phyloP scores from a whole-genome alignment of 768 basidiomycete genomes.

The Kockovaella imperatae region DNA sequence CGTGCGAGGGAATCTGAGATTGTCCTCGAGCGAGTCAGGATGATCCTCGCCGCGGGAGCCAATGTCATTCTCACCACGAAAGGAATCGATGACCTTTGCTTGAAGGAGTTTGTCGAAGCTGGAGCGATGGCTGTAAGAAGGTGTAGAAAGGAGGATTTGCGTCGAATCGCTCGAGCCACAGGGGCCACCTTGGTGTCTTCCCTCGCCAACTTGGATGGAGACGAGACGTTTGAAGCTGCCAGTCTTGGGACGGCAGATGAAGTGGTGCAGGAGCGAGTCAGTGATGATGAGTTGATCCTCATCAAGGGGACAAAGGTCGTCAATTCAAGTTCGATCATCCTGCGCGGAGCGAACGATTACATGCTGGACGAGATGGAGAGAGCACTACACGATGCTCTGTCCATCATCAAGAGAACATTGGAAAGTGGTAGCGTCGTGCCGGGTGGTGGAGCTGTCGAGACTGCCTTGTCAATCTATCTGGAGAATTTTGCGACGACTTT shows the following conservation, averaged over 20 bases:
- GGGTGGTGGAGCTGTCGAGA: slow-evolving; percentile 95
- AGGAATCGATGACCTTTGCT: slow-evolving; percentile 93
- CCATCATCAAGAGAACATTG: slow-evolving; percentile 89
- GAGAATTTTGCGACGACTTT: slow-evolving; percentile 98
- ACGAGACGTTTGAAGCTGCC: slow-evolving; percentile 90
- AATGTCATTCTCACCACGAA: slow-evolving; percentile 97
- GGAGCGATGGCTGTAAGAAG: slow-evolving; percentile 97
- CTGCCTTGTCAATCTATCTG: slow-evolving; percentile 89
- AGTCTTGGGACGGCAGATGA: slow-evolving; percentile 90
- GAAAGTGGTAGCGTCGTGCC: slow-evolving; percentile 95
- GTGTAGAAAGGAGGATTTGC: slow-evolving; percentile 94
- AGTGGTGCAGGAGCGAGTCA: slow-evolving; percentile 91
- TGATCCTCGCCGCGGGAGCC: slow-evolving; percentile 90
- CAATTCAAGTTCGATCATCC: slow-evolving; percentile 80
- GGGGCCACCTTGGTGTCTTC: slow-evolving; percentile 88
- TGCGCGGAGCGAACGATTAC: slow-evolving; percentile 96
- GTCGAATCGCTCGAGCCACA: slow-evolving; percentile 92
- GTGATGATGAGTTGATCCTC: slow-evolving; percentile 96
- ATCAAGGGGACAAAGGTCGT: slow-evolving; percentile 97
- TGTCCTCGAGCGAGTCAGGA: slow-evolving; percentile 86
- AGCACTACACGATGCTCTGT: slow-evolving; percentile 85
- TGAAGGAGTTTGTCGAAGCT: slow-evolving; percentile 98
- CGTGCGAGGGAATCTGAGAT: slow-evolving; percentile 92
- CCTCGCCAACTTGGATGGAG: slow-evolving; percentile 91
- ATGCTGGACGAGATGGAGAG: slow-evolving; percentile 99